Evolutionary conservation across 2,329 filamentous ascomycete species (phyloP).

Genomic region (Rutstroemia sp.): DNA sequence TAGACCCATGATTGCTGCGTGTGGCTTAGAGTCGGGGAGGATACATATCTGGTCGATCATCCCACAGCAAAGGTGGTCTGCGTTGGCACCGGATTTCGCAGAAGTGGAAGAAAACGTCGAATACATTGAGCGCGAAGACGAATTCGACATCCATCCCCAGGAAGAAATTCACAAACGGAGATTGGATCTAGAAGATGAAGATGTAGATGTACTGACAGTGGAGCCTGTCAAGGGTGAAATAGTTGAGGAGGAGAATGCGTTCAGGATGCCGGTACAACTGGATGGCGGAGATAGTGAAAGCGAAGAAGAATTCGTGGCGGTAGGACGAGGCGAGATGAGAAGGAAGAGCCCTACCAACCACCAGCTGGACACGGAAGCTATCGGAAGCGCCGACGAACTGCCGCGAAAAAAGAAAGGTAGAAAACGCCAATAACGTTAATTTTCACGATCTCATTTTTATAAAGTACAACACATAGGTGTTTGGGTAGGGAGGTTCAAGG

Average conservation of each 20-base stretch:
- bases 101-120: slow-evolving; percentile 98
- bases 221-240: slow-evolving; percentile 57
- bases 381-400: slow-evolving; percentile 34
- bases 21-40: slow-evolving; percentile 83
- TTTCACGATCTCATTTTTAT: neutral
- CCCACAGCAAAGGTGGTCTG: slow-evolving; percentile 94
- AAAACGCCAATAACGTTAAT: slow-evolving; percentile 13
- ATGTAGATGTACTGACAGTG: slow-evolving; percentile 79
- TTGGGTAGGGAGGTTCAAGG: neutral
- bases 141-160: slow-evolving; percentile 94
- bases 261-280: slow-evolving; percentile 88
- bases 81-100: slow-evolving; percentile 89
- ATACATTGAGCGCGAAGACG: slow-evolving; percentile 91
- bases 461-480: neutral
- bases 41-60: slow-evolving; percentile 97
- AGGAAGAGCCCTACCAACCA: slow-evolving; percentile 74
- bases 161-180: slow-evolving; percentile 90
- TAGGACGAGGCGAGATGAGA: slow-evolving; percentile 74
- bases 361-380: slow-evolving; percentile 47
- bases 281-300: slow-evolving; percentile 91
- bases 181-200: slow-evolving; percentile 86
- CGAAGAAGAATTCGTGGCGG: slow-evolving; percentile 74
- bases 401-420: slow-evolving; percentile 18
- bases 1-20: slow-evolving; percentile 79
- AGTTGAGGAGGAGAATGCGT: slow-evolving; percentile 51